These are phyloP conservation scores for Quercus engelmannii DNA, from an alignment of 306 rosid species.

Conservation along the genomic window DNA sequence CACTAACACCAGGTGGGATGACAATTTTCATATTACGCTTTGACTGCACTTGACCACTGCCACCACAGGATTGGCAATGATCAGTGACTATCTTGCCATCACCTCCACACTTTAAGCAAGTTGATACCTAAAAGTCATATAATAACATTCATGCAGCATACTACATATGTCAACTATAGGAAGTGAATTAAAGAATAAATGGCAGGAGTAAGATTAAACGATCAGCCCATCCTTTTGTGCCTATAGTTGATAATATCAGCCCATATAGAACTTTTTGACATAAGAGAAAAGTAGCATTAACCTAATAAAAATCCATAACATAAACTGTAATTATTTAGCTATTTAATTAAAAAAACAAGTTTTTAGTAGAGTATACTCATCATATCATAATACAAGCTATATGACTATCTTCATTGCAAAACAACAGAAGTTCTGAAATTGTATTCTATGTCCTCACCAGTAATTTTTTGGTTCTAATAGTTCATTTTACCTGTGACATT, in stretches of 20 bases:
- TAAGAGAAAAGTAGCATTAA: neutral
- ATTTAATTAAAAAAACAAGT: neutral
- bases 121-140: conserved; percentile 59
- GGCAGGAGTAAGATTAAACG: neutral
- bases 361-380: neutral
- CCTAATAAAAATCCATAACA: neutral
- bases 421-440: too few relatives aligned
- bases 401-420: too few relatives aligned
- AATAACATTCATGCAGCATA: neutral
- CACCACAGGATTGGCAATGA: conserved; percentile 62
- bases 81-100: conserved; percentile 70
- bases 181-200: neutral
- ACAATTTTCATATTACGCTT: conserved; percentile 47
- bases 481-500: conserved; percentile 69
- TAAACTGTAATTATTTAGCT: neutral
- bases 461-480: neutral
- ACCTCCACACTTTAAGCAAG: conserved; percentile 83
- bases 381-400: too few relatives aligned
- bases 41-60: conserved; percentile 60
- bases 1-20: conserved; percentile 75
- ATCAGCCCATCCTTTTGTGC: neutral
- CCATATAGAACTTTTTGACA: neutral
- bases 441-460: neutral
- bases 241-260: neutral
- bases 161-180: neutral